These are phyloP conservation scores for Eragrostis curvula DNA, from an alignment of 176 grass and related monocot genomes.

Conservation along the genomic window DNA sequence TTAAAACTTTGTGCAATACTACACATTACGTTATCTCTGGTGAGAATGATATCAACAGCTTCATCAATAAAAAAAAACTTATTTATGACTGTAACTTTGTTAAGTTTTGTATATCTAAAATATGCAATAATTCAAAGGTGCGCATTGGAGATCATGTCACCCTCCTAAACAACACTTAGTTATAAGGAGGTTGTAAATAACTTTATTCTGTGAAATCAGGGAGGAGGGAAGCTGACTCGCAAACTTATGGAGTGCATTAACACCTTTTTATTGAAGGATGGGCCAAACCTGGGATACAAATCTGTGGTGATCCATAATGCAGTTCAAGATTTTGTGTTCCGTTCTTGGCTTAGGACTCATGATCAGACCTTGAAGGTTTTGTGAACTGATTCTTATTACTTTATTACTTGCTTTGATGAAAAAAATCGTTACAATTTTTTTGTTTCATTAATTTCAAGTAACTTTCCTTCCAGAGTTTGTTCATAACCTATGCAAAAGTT, in stretches of 20 bases:
- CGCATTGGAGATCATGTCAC: neutral
- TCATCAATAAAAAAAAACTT: neutral
- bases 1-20: neutral
- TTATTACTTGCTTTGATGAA: neutral
- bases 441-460: conserved; percentile 27
- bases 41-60: conserved; percentile 1
- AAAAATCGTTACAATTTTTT: conserved; percentile 27
- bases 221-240: conserved; percentile 77
- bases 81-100: conserved; percentile 2
- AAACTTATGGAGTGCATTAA: conserved; percentile 95
- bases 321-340: conserved; percentile 72
- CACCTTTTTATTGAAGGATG: conserved; percentile 81
- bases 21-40: neutral
- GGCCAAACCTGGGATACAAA: conserved; percentile 84
- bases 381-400: conserved; percentile 28
- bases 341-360: conserved; percentile 71
- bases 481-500: conserved; percentile 72
- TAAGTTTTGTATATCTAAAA: neutral
- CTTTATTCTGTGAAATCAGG: conserved; percentile 56
- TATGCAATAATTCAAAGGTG: neutral
- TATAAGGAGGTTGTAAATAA: conserved; percentile 6
- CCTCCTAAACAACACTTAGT: neutral
- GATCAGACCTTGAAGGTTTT: conserved; percentile 79
- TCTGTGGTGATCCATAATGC: conserved; percentile 78
- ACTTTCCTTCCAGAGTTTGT: conserved; percentile 68